Evolutionary conservation across 176 grass and related monocot genomes (phyloP), one percentile per base, ranked within the genome.

Genomic region (Oryza coarctata): DNA sequence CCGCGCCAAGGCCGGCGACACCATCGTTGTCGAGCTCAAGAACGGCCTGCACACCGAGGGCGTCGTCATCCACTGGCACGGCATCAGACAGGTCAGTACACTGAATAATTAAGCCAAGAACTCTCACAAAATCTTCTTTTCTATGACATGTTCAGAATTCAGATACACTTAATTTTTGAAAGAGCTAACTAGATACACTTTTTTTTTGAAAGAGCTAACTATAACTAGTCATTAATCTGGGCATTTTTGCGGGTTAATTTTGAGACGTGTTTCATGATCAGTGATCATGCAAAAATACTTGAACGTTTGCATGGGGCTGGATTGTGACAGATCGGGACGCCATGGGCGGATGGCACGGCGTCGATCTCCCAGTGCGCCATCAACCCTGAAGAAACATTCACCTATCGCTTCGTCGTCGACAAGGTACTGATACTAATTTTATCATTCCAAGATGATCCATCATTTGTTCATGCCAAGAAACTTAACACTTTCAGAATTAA

Each of bases 51-150:
- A 81, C 31, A 97, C 94, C 6, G 94, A 97, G 79, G 94, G 94
- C 22, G 87, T 97, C 6, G 94, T 97, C 65, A 91, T 97, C 81
- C 94, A 97, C 66, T 97, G 94, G 94, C 94, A 97, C 12, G 94
- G 94, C n/a, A 88, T 97, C 79, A 68, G 83, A 79, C 94, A 97
- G 94, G 94, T 91, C 66, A 18, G 9, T 4, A 35, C 8, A n/a
- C 50, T 9, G n/a, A 60, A 22, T 38, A 38, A 38, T 38, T 15
- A 52, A 52, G 49, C 49, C 58, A 78, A 30, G 23, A 71, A 20
- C 79, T 38, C 79, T 2, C 25, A 18, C 40, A 29, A 27, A 17
- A 1, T 40, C 23, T 80, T 23, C 18, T 55, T 69, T 22, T 22
- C 14, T 25, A 13, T 71, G 18, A 10, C 50, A 71, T 81, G 49